Percentiles rank a stretch among this genome's conserved stretches.
Evolutionary conservation across 345 rosid genomes (phyloP).

Genomic region (Eucalyptus globulus): DNA sequence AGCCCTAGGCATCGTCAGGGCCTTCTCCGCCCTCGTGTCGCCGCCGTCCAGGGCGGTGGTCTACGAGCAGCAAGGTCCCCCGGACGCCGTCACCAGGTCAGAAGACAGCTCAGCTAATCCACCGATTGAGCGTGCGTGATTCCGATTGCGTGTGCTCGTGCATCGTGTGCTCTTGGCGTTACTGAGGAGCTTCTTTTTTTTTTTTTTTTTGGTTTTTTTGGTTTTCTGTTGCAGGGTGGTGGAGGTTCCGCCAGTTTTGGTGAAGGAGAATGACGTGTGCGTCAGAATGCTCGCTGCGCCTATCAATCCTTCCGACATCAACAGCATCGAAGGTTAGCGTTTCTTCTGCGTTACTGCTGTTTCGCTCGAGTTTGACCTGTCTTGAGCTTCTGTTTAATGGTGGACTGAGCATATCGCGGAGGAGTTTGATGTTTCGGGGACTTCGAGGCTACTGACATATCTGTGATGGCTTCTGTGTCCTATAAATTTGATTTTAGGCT

Average conservation of each 20-base stretch:
- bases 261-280: slow-evolving; percentile 69
- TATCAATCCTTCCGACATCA: slow-evolving; percentile 86
- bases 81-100: slow-evolving; percentile 74
- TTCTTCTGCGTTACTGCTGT: background rate
- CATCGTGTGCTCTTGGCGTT: background rate
- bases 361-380: background rate
- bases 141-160: no score
- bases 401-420: background rate
- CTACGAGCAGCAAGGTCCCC: slow-evolving; percentile 77
- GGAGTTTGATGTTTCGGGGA: background rate
- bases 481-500: background rate
- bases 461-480: background rate
- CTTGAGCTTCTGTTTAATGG: background rate
- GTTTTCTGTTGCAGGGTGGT: slow-evolving; percentile 21
- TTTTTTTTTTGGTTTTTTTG: background rate
- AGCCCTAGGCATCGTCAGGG: slow-evolving; percentile 2
- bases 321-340: slow-evolving; percentile 64
- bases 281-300: slow-evolving; percentile 89
- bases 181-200: no score
- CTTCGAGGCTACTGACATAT: background rate
- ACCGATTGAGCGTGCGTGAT: background rate
- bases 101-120: background rate
- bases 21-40: slow-evolving; percentile 53
- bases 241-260: slow-evolving; percentile 60
- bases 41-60: slow-evolving; percentile 81